Evolutionary conservation across 2,329 filamentous ascomycete species (phyloP), one percentile per base, ranked within the genome.

Genomic region (Madurella mycetomatis): DNA sequence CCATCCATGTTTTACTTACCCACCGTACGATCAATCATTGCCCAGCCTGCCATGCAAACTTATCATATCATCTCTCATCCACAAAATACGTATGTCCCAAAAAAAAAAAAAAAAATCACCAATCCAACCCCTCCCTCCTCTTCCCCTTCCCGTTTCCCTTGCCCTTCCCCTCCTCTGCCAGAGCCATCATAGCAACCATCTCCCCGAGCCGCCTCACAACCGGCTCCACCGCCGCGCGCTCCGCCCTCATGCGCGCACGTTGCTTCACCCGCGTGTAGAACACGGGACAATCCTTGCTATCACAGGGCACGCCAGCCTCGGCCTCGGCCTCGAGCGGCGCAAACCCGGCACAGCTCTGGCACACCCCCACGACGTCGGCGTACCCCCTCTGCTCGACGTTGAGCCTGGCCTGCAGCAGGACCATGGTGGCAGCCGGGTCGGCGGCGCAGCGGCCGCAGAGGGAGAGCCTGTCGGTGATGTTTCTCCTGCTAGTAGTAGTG

Each of bases 221-320:
- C 11, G 69, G 69, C 58, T 68, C 69, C 9, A 69, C 58, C 15
- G 69, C 64, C 44, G 64, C 65, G 62, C 66, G 73, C 65, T 78
- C 74, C 2, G 68, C 68, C 37, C 69, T 65, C 44, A 76, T 68
- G 61, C 71, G 76, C 9, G 78, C 77, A 18, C 69, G 70, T 66
- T 88, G 84, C 68, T 84, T 87, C 50, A 83, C 79, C 13, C 90
- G 73, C 32, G 85, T 85, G 71, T 95, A 97, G 63, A 95, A 97
- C 0, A 96, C 90, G 0, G 92, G 88, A 67, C 94, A 99, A 71
- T 96, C 92, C 68, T 88, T 84, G 69, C 88, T 95, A 66, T 96
- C 90, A 67, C 94, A 99, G 41, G 72, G 78, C n/a, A 96, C 85
- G 34, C 87, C 83, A 5, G 39, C 44, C 1, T 34, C 48, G 15